These are phyloP conservation scores for Carex parvula DNA, from an alignment of 176 grass and related monocot genomes.

Conservation along the genomic window DNA sequence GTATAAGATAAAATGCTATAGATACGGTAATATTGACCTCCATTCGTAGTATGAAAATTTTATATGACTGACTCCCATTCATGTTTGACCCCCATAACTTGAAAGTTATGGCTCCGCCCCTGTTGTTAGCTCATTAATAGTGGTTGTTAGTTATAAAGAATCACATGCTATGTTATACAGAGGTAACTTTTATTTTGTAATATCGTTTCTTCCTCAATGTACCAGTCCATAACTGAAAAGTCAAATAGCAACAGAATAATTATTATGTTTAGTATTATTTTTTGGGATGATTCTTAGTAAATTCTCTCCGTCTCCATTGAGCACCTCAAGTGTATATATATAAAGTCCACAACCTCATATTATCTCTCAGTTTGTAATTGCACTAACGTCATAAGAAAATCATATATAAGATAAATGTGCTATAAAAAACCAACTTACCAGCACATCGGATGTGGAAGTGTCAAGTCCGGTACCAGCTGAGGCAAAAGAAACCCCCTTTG, in stretches of 20 bases:
- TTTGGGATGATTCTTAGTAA: no score
- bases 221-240: background rate
- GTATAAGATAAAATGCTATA: no score
- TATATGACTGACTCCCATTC: no score
- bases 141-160: background rate
- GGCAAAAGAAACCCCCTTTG: slow-evolving; percentile 80
- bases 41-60: no score
- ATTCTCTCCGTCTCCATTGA: no score
- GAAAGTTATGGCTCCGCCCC: no score
- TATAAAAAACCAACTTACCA: slow-evolving; percentile 41
- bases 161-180: slow-evolving; percentile 5
- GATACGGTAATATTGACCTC: no score
- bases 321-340: no score
- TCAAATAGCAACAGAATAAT: background rate
- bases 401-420: background rate
- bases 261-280: no score
- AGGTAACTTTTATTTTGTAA: background rate
- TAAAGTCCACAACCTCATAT: no score
- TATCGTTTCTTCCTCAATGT: background rate
- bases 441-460: slow-evolving; percentile 58
- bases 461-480: slow-evolving; percentile 92
- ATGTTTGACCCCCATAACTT: no score
- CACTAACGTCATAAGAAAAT: background rate
- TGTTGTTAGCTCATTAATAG: no score
- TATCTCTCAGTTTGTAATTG: background rate